phyloP scores from a whole-genome alignment of 257 asterid species.

The Voacanga thouarsii region DNA sequence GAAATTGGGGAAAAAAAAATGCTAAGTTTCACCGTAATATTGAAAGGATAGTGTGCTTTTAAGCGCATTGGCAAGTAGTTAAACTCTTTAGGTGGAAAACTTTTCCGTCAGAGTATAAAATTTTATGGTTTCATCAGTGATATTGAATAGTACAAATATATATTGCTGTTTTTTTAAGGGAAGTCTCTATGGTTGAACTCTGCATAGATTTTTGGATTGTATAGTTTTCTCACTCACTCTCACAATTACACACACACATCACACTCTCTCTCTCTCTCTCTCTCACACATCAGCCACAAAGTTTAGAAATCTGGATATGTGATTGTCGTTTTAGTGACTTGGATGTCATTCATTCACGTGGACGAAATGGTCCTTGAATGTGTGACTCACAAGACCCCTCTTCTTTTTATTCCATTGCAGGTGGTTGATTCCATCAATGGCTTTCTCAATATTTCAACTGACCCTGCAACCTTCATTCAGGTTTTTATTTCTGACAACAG shows the following conservation, averaged over 20 bases:
- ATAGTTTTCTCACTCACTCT: not conserved
- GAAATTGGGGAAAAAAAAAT: too few relatives aligned
- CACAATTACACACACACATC: not conserved
- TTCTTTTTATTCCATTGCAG: constrained; percentile 39
- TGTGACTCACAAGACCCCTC: not conserved
- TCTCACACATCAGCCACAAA: not conserved
- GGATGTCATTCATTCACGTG: too few relatives aligned
- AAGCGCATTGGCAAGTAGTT: too few relatives aligned
- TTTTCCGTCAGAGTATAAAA: too few relatives aligned
- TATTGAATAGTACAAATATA: not conserved
- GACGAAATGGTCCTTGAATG: not conserved
- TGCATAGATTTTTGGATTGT: too few relatives aligned
- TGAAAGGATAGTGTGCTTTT: too few relatives aligned
- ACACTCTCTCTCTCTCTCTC: too few relatives aligned
- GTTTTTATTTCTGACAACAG: constrained; percentile 26
- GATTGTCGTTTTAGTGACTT: not conserved
- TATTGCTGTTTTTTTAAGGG: not conserved
- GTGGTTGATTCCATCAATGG: constrained; percentile 64
- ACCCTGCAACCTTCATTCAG: constrained; percentile 83
- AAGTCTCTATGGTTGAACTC: not conserved
- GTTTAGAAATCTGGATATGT: not conserved
- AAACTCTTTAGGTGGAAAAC: too few relatives aligned
- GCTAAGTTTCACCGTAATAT: too few relatives aligned
- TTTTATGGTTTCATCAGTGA: too few relatives aligned
- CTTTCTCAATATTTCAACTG: constrained; percentile 53